Evolutionary conservation across 2,329 filamentous ascomycete species (phyloP).

Genomic region (Lanzia echinophila): DNA sequence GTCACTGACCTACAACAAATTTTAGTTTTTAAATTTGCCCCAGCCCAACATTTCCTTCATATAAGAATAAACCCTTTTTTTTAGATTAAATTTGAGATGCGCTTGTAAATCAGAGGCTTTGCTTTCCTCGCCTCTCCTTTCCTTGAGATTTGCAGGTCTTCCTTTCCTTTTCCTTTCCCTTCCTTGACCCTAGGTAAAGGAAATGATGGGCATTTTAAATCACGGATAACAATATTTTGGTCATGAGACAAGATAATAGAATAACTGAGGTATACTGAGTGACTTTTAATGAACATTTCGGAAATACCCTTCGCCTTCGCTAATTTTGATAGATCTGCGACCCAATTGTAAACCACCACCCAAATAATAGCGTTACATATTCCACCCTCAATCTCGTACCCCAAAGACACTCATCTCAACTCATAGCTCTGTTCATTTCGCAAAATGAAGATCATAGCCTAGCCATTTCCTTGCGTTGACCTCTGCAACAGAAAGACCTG

Average conservation of each 20-base stretch:
- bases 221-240: not conserved
- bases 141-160: too few species aligned
- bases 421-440: conserved; percentile 56
- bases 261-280: not conserved
- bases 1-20: too few species aligned
- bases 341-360: conserved; percentile 61
- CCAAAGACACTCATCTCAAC: not conserved
- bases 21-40: too few species aligned
- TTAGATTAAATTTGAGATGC: too few species aligned
- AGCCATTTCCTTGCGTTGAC: conserved; percentile 89
- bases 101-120: too few species aligned
- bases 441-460: conserved; percentile 95
- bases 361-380: conserved; percentile 32
- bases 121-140: too few species aligned
- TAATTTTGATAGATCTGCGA: conserved; percentile 35
- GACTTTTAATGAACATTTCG: not conserved
- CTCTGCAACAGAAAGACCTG: conserved; percentile 72
- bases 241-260: too few species aligned
- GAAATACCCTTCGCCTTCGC: conserved; percentile 49
- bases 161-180: too few species aligned
- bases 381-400: not conserved
- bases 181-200: too few species aligned
- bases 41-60: too few species aligned
- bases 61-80: too few species aligned
- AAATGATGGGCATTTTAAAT: too few species aligned